Evolutionary conservation across 441 rosid genomes (phyloP), one percentile per base, ranked within the genome.

Genomic region (Populus hybrid): DNA sequence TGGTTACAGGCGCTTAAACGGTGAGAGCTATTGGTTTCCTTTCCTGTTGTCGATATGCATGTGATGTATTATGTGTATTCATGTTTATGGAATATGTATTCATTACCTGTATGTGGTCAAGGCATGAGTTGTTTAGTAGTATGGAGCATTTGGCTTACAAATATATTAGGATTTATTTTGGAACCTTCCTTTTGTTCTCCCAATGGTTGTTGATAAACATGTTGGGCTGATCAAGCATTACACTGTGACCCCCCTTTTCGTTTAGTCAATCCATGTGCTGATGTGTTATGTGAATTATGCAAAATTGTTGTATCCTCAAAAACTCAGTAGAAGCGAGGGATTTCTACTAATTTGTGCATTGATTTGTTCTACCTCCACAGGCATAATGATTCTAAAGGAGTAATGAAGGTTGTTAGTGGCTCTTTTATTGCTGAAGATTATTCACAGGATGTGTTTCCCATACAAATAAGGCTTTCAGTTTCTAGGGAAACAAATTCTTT

Each of bases 1-100:
- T 96, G 99, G 99, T 80, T 96, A 75, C 85, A 79, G 86, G 96
- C 98, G 53, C 91, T 96, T 21, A 94, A 90, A 82, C 89, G 97
- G 98, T 94, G 75, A 86, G 91, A 7, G 3, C 23, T 23, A 12
- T 24, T 79, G 29, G 5, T 53, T 56, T 11, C 31, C 23, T n/a
- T 72, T 31, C 7, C 31, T 23, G 20, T 31, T 56, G 29, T 45
- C 1, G 28, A 4, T 20, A 50, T 50, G 28, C 56, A 1, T 45
- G 20, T 14, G 12, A 45, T 14, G 16, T 45, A 45, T 45, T 4
- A 14, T 45, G 56, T 45, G 56, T 45, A 45, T 45, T 8, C 56
- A 3, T 45, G 56, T 45, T 45, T 14, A 45, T 45, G 20, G 56
- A 4, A 45, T 45, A 45, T 45, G 20, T 14, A 45, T 45, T 45